Base-by-base conservation (phyloP, 768 basidiomycete genomes). In the Boletus patriciae region DNA sequence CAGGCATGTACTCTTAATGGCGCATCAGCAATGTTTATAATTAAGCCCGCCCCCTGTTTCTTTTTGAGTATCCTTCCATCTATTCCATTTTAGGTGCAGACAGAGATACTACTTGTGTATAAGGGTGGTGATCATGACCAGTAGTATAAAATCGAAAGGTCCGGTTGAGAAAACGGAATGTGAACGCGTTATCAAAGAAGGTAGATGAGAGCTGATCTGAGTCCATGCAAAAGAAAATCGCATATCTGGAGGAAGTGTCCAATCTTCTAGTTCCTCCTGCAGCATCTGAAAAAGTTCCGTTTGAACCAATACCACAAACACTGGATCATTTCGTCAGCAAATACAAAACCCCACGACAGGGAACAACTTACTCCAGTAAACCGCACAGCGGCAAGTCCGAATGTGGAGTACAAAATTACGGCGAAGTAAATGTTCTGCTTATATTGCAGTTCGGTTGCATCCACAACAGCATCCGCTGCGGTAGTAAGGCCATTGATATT, bases 231-330 rank as follows among this genome's bases (percentile, higher is more conserved):
- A 64, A 59, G 33, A 52, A 58, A 54, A 55, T 38, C 27, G 52
- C 56, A 61, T 69, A 60, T 59, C 33, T 53, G 46, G 56, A 48
- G 25, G 13, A 52, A 48, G 19, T 19, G 40, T 42, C 31, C 38
- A 37, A 4, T 50, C 51, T 33, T 31, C 78, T 74, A 92, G 66
- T 86, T 89, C 66, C 79, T 82, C 64, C 91, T 82, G 81, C 87
- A 93, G 71, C 80, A 88, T 62, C 87, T 78, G 83, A 91, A 92
- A 49, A 93, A 72, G 72, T 92, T 91, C 61, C 90, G 83, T 73
- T 82, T 88, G 78, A 92, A 81, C 79, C 85, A 90, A 76, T 92
- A 93, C 70, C 68, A 90, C 62, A 93, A 67, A 70, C 90, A 92
- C 91, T 93, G 61, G 3, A 31, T 7, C 53, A 56, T 57, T n/a